These are phyloP conservation scores for Verruconis gallopava DNA, from an alignment of 2,329 filamentous ascomycete species.

Conservation along the genomic window DNA sequence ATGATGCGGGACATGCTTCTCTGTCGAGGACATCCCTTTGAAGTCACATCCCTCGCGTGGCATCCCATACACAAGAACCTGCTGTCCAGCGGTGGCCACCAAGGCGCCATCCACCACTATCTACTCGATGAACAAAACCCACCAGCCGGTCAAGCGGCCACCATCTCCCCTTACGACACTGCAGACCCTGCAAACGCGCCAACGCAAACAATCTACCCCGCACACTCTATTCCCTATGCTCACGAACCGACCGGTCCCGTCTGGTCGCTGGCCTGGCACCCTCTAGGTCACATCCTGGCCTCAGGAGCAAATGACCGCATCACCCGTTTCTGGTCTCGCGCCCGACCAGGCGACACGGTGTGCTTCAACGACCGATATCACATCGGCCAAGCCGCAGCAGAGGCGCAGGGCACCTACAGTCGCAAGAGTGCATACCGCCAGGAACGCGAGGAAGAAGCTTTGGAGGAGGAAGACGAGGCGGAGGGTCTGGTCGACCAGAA, in stretches of 20 bases:
- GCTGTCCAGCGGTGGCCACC: slow-evolving; percentile 78
- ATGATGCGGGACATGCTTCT: slow-evolving; percentile 98
- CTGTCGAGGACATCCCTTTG: slow-evolving; percentile 88
- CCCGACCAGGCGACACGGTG: slow-evolving; percentile 74
- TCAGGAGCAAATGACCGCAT: slow-evolving; percentile 95
- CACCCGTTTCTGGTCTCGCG: slow-evolving; percentile 90
- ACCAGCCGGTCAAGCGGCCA: slow-evolving; percentile 56
- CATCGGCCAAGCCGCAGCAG: slow-evolving; percentile 83
- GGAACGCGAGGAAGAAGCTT: slow-evolving; percentile 83
- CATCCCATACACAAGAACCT: slow-evolving; percentile 85
- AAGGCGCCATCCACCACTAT: slow-evolving; percentile 85
- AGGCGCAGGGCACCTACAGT: slow-evolving; percentile 91
- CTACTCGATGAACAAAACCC: slow-evolving; percentile 90
- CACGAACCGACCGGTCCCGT: slow-evolving; percentile 74
- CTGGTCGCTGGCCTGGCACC: slow-evolving; percentile 98
- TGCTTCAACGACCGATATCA: slow-evolving; percentile 87
- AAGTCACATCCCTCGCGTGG: slow-evolving; percentile 85
- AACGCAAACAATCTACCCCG: slow-evolving; percentile 82
- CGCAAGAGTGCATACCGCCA: slow-evolving; percentile 64
- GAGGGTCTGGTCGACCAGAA: slow-evolving; percentile 88
- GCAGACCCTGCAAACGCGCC: slow-evolving; percentile 67
- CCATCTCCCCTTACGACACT: slow-evolving; percentile 72
- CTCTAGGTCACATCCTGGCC: slow-evolving; percentile 84
- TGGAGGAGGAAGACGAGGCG: slow-evolving; percentile 83
- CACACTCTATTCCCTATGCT: slow-evolving; percentile 73